Percentiles rank a stretch among this genome's conserved stretches.
Evolutionary conservation across 2,329 filamentous ascomycete genomes (phyloP).

Genomic region (Aureobasidium lini): DNA sequence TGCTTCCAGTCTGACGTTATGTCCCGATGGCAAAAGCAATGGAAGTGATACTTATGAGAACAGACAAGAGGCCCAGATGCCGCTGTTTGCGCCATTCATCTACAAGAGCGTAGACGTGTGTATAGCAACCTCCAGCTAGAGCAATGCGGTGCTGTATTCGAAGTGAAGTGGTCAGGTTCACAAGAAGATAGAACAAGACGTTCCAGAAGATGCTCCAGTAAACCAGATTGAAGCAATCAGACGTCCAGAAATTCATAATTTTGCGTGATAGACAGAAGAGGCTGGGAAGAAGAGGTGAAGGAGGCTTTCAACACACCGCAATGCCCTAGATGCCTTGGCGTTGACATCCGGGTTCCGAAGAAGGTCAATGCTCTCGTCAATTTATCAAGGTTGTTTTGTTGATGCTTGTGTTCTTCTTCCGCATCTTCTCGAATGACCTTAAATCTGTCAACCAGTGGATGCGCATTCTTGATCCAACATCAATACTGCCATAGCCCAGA

Average conservation of each 20-base stretch:
- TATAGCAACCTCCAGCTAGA: neutral
- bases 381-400: constrained; percentile 1
- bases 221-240: neutral
- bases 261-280: neutral
- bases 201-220: neutral
- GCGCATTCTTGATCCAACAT: neutral
- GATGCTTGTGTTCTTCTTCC: neutral
- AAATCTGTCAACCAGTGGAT: too few species aligned
- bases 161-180: neutral
- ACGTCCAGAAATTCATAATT: neutral
- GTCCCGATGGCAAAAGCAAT: neutral
- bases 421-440: neutral
- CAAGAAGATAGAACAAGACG: neutral
- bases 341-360: neutral
- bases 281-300: neutral
- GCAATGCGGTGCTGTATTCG: neutral
- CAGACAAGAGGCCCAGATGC: neutral
- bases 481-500: too few species aligned
- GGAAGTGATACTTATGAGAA: neutral
- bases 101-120: neutral
- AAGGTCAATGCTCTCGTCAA: neutral
- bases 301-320: neutral
- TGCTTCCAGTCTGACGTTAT: neutral
- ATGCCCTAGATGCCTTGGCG: neutral
- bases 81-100: neutral